Evolutionary conservation across 257 asterid species (phyloP).

Genomic region (Penstemon barbatus): DNA sequence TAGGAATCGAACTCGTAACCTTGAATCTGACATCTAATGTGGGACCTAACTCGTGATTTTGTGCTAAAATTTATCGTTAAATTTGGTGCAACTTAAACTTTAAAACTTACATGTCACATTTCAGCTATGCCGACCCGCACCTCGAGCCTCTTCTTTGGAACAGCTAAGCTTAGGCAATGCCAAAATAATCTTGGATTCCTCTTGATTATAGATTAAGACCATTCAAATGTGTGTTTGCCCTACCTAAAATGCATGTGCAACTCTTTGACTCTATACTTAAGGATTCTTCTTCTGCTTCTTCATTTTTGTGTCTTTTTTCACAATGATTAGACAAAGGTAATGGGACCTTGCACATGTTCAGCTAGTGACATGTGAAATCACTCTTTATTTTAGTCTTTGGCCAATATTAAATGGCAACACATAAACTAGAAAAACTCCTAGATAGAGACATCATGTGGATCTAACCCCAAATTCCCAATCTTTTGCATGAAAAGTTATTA

Average conservation of each 20-base stretch:
- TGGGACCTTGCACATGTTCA: slow-evolving; percentile 62
- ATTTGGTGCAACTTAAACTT: no score
- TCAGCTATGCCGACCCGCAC: no score
- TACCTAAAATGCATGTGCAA: slow-evolving; percentile 70
- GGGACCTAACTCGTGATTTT: no score
- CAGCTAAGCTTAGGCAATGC: slow-evolving; percentile 13
- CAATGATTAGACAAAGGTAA: slow-evolving; percentile 52
- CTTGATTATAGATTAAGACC: slow-evolving; percentile 37
- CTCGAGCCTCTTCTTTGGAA: neutral
- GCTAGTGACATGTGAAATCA: slow-evolving; percentile 41
- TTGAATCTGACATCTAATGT: no score
- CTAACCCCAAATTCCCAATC: slow-evolving; percentile 38
- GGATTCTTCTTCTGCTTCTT: slow-evolving; percentile 26
- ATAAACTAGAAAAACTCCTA: slow-evolving; percentile 51
- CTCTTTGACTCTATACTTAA: slow-evolving; percentile 41
- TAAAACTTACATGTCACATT: no score
- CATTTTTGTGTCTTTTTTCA: slow-evolving; percentile 25
- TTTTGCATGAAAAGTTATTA: slow-evolving; percentile 36
- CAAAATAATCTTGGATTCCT: slow-evolving; percentile 22
- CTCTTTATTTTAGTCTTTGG: slow-evolving; percentile 37
- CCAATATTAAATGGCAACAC: slow-evolving; percentile 42
- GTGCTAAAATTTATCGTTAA: no score
- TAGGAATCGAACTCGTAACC: no score
- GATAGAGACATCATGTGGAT: slow-evolving; percentile 57
- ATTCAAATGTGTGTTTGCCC: slow-evolving; percentile 46